Percentiles rank a stretch among this genome's conserved stretches.
Conservation (phyloP, 352 stramenopile genomes). For the Pythium volutum region DNA sequence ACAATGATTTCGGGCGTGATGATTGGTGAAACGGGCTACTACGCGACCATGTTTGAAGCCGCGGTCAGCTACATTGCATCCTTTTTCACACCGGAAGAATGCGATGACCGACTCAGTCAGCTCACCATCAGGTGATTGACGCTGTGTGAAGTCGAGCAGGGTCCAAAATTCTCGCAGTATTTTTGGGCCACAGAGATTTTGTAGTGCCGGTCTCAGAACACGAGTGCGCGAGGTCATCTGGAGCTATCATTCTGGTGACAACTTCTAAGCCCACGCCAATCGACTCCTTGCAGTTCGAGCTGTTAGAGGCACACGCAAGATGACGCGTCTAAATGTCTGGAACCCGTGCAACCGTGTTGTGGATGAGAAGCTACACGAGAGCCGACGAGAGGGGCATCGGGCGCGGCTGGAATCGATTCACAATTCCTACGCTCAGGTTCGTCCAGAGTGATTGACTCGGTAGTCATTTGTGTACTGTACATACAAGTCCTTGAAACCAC, state of each 20-base stretch:
- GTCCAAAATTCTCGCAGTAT: no score
- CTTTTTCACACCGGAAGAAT: conserved; percentile 19
- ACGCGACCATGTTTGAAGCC: conserved; percentile 76
- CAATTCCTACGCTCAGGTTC: conserved; percentile 8
- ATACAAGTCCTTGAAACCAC: background rate
- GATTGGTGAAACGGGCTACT: conserved; percentile 80
- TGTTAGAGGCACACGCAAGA: background rate
- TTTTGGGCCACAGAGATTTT: conserved; percentile 3
- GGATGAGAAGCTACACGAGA: conserved; percentile 39
- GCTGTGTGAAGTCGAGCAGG: background rate
- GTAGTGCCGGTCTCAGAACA: conserved; percentile 10
- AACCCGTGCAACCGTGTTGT: conserved; percentile 41
- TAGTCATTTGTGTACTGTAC: background rate
- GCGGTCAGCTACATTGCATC: conserved; percentile 67
- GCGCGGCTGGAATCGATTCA: conserved; percentile 49
- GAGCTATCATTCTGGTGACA: background rate
- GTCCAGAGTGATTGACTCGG: background rate
- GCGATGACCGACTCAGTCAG: background rate
- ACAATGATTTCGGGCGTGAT: conserved; percentile 73
- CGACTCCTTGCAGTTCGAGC: no score
- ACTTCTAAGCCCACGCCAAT: background rate
- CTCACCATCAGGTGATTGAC: background rate
- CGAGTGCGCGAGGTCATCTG: conserved; percentile 1
- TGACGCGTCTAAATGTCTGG: conserved; percentile 32
- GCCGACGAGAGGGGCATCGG: conserved; percentile 38